Base-by-base conservation (phyloP, 306 rosid genomes). In the Trifolium subterraneum region DNA sequence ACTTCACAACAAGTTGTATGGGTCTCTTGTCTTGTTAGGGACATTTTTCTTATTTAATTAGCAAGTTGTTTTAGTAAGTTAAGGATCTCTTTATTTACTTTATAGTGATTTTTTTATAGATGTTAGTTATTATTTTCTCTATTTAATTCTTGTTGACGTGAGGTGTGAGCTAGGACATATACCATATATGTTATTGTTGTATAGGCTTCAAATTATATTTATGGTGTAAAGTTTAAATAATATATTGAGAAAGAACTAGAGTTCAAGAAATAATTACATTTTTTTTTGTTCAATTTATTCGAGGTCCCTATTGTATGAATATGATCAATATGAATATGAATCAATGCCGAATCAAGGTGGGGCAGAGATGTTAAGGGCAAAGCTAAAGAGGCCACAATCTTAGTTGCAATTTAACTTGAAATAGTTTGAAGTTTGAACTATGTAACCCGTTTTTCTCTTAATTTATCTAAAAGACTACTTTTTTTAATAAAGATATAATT, bases 21-120 rank as follows among this genome's bases (percentile, higher is more conserved):
- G 55, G 5, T 48, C 41, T 58, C 33, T 84, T 61, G 10, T 79
- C 22, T 70, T 86, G 38, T 45, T 81, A 22, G 81, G 81, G 8
- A 16, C 68, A 11, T 58, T 65, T 65, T 81, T 55, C 38, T 65
- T 84, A 25, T 27, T 36, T 22, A 22, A 22, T 36, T 36, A 36
- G 39, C 39, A 36, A 36, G 39, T 36, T 36, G 39, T 36, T 78
- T 55, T 83, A 60, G 68, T 31, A 19, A 33, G 70, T 18, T 35
- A 6, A 61, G 36, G 55, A 38, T 27, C 20, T 16, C 23, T 59
- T 44, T 2, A 10, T 59, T 70, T 73, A 22, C 23, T 70, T 72
- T 9, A 10, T 44, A 2, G 63, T 54, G 50, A 42, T 50, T 83
- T 52, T 71, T 62, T 60, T 51, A 48, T 59, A 52, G 48, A 35